Evolutionary conservation across 371 early-diverging fungal genomes (phyloP).

Genomic region (Circinella umbellata): DNA sequence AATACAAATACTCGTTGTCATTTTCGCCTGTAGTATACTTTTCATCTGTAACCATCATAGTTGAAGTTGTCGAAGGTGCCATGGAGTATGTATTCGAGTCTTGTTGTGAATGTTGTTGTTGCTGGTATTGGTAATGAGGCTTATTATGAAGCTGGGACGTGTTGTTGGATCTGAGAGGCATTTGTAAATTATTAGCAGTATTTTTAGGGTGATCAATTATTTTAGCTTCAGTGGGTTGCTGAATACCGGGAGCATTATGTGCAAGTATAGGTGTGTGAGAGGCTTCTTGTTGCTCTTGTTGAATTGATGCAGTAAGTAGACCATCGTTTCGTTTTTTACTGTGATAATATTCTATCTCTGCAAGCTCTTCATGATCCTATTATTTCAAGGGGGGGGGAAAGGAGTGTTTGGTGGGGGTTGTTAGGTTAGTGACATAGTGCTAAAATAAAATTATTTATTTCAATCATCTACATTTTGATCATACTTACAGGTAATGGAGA

Average conservation of each 20-base stretch:
- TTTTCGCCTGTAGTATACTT: not conserved
- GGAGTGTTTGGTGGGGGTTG: too few relatives aligned
- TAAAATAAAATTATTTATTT: not conserved
- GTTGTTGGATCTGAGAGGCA: not conserved
- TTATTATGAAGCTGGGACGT: not conserved
- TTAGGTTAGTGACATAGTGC: not conserved
- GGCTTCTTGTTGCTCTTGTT: too few relatives aligned
- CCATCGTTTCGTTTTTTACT: too few relatives aligned
- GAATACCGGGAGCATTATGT: too few relatives aligned
- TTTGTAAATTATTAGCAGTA: not conserved
- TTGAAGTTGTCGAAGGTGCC: not conserved
- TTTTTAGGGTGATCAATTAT: not conserved
- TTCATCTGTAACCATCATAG: not conserved
- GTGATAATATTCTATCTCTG: too few relatives aligned
- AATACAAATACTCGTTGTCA: not conserved
- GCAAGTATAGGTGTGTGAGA: too few relatives aligned
- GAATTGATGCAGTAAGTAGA: too few relatives aligned
- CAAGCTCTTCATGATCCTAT: too few relatives aligned
- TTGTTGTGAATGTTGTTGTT: not conserved
- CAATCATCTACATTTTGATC: too few relatives aligned
- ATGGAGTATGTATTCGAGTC: not conserved
- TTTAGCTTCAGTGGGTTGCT: too few relatives aligned
- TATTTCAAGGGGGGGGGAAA: too few relatives aligned
- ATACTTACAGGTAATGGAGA: not conserved
- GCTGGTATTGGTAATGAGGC: not conserved